A percentile compares a stretch with the other conserved stretches of the same genome.
Conservation (phyloP, 805 yeast species). For the Saccharomycopsis schoenii region DNA sequence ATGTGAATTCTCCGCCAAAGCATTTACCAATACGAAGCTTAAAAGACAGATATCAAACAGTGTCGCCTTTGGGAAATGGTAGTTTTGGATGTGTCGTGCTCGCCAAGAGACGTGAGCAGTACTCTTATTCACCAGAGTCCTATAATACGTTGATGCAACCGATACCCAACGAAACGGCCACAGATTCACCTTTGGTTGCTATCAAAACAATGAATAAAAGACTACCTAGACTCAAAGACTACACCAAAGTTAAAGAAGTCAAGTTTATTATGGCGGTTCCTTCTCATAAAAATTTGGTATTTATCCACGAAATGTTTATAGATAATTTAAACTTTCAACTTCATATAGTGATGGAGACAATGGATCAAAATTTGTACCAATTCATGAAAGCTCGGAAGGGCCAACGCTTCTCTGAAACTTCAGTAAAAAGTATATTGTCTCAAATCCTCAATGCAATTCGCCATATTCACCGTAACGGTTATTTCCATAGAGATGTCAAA, state of each 20-base stretch:
- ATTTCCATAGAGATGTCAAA: slow-evolving; percentile 83
- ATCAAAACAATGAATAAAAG: slow-evolving; percentile 66
- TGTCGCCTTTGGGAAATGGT: slow-evolving; percentile 58
- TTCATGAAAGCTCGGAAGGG: slow-evolving; percentile 54
- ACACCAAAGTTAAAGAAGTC: slow-evolving; percentile 54
- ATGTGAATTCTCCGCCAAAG: slow-evolving; percentile 30
- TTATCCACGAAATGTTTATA: slow-evolving; percentile 68
- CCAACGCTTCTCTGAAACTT: slow-evolving; percentile 42
- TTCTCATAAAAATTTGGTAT: slow-evolving; percentile 62
- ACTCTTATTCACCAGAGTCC: slow-evolving; percentile 23
- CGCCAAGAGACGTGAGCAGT: slow-evolving; percentile 32
- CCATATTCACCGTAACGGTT: slow-evolving; percentile 66
- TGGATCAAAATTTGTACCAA: slow-evolving; percentile 76
- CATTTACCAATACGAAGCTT: slow-evolving; percentile 36
- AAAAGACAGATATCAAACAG: slow-evolving; percentile 35
- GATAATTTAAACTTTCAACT: slow-evolving; percentile 51
- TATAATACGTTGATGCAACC: slow-evolving; percentile 40
- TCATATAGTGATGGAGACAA: slow-evolving; percentile 81
- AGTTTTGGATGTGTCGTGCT: slow-evolving; percentile 65
- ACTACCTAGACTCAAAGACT: slow-evolving; percentile 42
- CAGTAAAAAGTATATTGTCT: slow-evolving; percentile 55
- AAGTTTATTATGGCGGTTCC: slow-evolving; percentile 58
- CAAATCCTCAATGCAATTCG: slow-evolving; percentile 70
- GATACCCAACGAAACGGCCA: slow-evolving; percentile 7
- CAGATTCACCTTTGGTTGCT: slow-evolving; percentile 36